phyloP scores from a whole-genome alignment of 805 yeast genomes.

The Sungouiella thailandica region DNA sequence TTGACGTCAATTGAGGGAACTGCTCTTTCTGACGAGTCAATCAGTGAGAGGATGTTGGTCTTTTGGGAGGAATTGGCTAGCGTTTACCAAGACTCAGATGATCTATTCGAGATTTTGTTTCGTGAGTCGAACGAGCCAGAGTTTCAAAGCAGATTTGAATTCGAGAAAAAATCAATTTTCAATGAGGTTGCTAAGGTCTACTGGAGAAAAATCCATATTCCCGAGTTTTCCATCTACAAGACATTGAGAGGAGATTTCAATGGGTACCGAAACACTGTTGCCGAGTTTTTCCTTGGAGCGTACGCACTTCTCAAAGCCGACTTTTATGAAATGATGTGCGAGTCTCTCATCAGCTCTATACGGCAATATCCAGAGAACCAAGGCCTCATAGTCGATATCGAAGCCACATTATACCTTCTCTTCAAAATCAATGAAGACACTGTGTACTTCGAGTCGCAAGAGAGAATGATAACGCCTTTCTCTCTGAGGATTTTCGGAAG shows the following conservation, averaged over 20 bases:
- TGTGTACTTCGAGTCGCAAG: slow-evolving; percentile 31
- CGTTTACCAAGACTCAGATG: slow-evolving; percentile 26
- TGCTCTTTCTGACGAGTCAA: slow-evolving; percentile 56
- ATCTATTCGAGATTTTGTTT: slow-evolving; percentile 15
- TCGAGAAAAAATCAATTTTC: slow-evolving; percentile 37
- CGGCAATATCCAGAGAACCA: not conserved
- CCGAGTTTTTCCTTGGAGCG: slow-evolving; percentile 69
- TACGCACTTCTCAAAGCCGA: slow-evolving; percentile 60
- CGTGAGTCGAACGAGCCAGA: slow-evolving; percentile 12
- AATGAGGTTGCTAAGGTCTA: slow-evolving; percentile 54
- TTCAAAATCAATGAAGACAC: slow-evolving; percentile 51
- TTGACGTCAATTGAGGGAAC: slow-evolving; percentile 53
- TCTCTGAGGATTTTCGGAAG: slow-evolving; percentile 21
- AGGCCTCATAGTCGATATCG: slow-evolving; percentile 39
- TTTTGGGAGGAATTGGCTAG: slow-evolving; percentile 72
- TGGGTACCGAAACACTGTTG: slow-evolving; percentile 66
- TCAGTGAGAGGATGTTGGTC: slow-evolving; percentile 47
- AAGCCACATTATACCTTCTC: slow-evolving; percentile 57
- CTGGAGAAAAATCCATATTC: slow-evolving; percentile 60
- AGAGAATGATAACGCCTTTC: slow-evolving; percentile 19
- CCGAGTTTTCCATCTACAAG: slow-evolving; percentile 25
- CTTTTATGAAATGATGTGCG: slow-evolving; percentile 42
- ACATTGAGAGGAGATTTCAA: slow-evolving; percentile 51
- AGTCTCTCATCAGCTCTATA: slow-evolving; percentile 26
- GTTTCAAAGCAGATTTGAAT: slow-evolving; percentile 15